Conservation (phyloP, 352 stramenopile genomes). For the Globisporangium lucens region DNA sequence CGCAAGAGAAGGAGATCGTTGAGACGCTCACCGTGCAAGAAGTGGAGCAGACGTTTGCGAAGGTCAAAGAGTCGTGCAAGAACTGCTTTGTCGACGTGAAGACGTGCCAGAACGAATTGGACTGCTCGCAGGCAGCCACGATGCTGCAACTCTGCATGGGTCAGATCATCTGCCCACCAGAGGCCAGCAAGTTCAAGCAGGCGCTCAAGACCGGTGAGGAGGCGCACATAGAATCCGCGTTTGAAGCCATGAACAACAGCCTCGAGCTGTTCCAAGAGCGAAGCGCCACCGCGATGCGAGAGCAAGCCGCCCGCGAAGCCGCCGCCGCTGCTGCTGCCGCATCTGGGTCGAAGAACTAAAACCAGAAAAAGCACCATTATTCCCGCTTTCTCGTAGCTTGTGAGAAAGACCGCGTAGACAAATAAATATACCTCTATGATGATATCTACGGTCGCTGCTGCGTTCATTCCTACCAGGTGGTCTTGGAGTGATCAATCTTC, state of each 20-base stretch:
- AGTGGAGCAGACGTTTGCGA: conserved; percentile 75
- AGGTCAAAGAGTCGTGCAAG: conserved; percentile 85
- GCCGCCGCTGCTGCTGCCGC: conserved; percentile 16
- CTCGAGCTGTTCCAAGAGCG: conserved; percentile 82
- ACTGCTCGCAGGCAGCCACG: conserved; percentile 82
- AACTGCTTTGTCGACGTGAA: conserved; percentile 75
- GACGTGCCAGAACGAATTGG: conserved; percentile 72
- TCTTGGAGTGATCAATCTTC: background rate
- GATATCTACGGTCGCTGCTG: conserved; percentile 11
- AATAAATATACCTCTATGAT: conserved; percentile 26
- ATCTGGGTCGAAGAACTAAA: conserved; percentile 22
- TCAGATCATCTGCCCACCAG: conserved; percentile 71
- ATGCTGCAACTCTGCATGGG: conserved; percentile 90
- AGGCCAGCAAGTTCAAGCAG: conserved; percentile 65
- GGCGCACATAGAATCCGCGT: conserved; percentile 63
- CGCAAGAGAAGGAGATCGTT: conserved; percentile 34
- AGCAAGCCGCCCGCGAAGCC: conserved; percentile 72
- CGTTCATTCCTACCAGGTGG: background rate
- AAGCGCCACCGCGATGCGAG: conserved; percentile 64
- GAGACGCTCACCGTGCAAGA: conserved; percentile 59
- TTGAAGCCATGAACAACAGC: conserved; percentile 68
- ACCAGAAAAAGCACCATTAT: conserved; percentile 16
- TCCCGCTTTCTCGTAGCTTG: background rate
- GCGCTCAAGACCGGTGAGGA: conserved; percentile 69
- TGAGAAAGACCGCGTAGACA: conserved; percentile 8